Evolutionary conservation across 2,329 filamentous ascomycete genomes (phyloP).

Genomic region (Trichoderma cornu-damae): DNA sequence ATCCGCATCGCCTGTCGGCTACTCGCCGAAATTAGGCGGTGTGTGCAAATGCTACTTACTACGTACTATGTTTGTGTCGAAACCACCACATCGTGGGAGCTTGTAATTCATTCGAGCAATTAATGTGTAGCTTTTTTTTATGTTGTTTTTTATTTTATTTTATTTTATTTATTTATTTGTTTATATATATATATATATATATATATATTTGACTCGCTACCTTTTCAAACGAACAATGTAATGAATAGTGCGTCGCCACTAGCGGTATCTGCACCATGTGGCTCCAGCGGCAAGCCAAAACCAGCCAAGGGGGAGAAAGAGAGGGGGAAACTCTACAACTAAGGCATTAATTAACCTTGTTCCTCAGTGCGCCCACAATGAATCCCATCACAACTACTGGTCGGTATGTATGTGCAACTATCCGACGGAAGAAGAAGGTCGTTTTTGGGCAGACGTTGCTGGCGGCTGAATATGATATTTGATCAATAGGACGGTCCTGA

Average conservation of each 20-base stretch:
- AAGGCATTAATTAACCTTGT: neutral
- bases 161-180: too few relatives aligned
- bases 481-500: neutral
- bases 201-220: neutral
- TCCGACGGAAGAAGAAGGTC: neutral
- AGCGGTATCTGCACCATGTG: neutral
- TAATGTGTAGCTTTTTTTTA: neutral
- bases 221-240: neutral
- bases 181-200: too few relatives aligned
- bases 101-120: neutral
- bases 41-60: neutral
- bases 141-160: too few relatives aligned
- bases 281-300: neutral
- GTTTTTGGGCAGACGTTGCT: neutral
- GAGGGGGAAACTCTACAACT: neutral
- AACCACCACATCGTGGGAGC: neutral
- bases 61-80: neutral
- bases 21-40: slow-evolving; percentile 12
- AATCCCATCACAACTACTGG: neutral
- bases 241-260: neutral
- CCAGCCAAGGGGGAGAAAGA: neutral
- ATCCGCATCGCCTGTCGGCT: neutral
- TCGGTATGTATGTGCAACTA: neutral
- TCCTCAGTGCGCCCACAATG: neutral
- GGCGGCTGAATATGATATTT: neutral